A percentile compares a stretch with the other conserved stretches of the same genome.
Evolutionary conservation across 257 asterid genomes (phyloP).

Genomic region (Verbascum thapsus): DNA sequence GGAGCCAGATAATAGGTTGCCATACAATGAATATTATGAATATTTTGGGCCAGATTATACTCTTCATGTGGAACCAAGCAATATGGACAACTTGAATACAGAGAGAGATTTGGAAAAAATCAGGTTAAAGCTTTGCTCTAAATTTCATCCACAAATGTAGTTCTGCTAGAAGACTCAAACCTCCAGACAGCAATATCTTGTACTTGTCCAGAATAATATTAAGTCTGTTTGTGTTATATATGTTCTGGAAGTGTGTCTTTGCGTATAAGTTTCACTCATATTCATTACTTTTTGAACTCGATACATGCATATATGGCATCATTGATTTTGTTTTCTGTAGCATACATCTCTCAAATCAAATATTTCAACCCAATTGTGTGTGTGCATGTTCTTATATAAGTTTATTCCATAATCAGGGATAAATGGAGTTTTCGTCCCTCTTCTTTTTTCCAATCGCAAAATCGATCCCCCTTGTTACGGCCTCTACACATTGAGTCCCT

Average conservation of each 20-base stretch:
- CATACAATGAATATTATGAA: conserved; percentile 80
- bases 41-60: conserved; percentile 84
- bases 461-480: too few relatives aligned
- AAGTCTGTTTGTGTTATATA: background rate
- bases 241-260: background rate
- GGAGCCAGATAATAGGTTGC: conserved; percentile 81
- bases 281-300: conserved; percentile 3
- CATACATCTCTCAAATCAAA: too few relatives aligned
- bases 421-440: too few relatives aligned
- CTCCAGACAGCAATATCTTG: background rate
- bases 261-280: background rate
- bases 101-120: conserved; percentile 70
- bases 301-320: background rate
- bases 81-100: conserved; percentile 64
- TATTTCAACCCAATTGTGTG: background rate
- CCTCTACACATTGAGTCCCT: too few relatives aligned
- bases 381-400: background rate
- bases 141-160: conserved; percentile 14
- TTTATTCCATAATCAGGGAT: too few relatives aligned
- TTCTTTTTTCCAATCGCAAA: too few relatives aligned
- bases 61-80: conserved; percentile 68
- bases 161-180: conserved; percentile 8
- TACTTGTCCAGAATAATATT: background rate
- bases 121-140: conserved; percentile 42
- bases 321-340: background rate